These are phyloP conservation scores for Isochrysis galbana DNA, from an alignment of 78 protist species.

Conservation along the genomic window DNA sequence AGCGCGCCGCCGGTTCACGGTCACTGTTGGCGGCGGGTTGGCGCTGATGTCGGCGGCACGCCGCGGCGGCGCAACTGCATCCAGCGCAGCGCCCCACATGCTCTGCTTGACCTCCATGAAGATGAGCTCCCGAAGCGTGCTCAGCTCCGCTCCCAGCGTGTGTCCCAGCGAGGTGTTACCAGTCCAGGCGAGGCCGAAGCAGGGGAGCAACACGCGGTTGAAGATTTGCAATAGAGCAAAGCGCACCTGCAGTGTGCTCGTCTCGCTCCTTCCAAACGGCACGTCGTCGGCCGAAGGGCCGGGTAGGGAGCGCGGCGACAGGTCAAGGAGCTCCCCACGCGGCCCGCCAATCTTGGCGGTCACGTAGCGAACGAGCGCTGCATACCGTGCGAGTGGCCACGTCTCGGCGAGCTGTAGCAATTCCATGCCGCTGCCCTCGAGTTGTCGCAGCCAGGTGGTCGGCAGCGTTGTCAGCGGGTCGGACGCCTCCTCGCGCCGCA, in stretches of 20 bases:
- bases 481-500: not conserved
- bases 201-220: not conserved
- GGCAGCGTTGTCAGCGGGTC: not conserved
- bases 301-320: not conserved
- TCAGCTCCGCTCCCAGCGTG: not conserved
- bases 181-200: not conserved
- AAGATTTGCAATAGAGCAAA: not conserved
- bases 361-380: not conserved
- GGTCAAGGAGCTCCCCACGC: not conserved
- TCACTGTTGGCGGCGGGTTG: not conserved
- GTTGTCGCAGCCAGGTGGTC: not conserved
- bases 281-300: not conserved
- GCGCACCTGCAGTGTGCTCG: not conserved
- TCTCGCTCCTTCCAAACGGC: too few relatives aligned
- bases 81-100: not conserved
- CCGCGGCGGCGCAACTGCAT: not conserved
- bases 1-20: slow-evolving; percentile 1
- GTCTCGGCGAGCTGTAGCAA: not conserved
- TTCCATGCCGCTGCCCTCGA: not conserved
- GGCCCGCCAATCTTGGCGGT: not conserved
- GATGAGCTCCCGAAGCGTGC: not conserved
- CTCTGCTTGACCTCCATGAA: not conserved
- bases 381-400: not conserved
- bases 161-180: not conserved
- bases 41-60: not conserved